Evolutionary conservation across 1,139 yeast species (phyloP).

Genomic region (Yamadazyma atmosphaerica): DNA sequence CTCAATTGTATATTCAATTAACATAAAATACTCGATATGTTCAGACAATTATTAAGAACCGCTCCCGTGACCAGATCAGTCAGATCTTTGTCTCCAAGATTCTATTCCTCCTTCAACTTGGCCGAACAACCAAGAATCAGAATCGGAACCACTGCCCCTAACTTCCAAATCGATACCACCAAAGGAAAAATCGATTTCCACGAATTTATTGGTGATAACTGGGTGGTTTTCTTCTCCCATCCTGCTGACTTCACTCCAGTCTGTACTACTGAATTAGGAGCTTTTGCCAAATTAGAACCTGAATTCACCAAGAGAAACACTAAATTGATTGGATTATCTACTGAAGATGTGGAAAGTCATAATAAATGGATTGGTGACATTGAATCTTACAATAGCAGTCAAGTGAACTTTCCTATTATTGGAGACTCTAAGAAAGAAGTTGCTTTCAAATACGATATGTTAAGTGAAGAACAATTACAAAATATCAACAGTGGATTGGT

Average conservation of each 20-base stretch:
- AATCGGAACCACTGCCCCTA: slow-evolving; percentile 77
- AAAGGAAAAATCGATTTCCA: slow-evolving; percentile 75
- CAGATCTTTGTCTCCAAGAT: slow-evolving; percentile 1
- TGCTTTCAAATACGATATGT: slow-evolving; percentile 73
- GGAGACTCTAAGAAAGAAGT: slow-evolving; percentile 75
- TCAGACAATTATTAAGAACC: slow-evolving; percentile 16
- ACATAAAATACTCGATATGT: too few species aligned
- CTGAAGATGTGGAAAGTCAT: slow-evolving; percentile 57
- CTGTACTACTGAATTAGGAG: slow-evolving; percentile 93
- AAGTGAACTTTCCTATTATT: slow-evolving; percentile 72
- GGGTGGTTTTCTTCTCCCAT: slow-evolving; percentile 87
- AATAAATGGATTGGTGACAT: slow-evolving; percentile 81
- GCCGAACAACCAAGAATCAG: slow-evolving; percentile 68
- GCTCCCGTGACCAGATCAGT: slow-evolving; percentile 1
- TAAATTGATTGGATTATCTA: slow-evolving; percentile 81
- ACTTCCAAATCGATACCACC: slow-evolving; percentile 73
- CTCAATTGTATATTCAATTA: neutral
- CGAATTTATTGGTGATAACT: slow-evolving; percentile 73
- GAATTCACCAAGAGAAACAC: slow-evolving; percentile 79
- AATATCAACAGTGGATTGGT: slow-evolving; percentile 69
- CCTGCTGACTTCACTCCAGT: slow-evolving; percentile 96
- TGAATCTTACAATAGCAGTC: slow-evolving; percentile 70
- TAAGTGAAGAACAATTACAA: slow-evolving; percentile 48
- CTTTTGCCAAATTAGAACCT: slow-evolving; percentile 79
- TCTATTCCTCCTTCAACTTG: slow-evolving; percentile 50